Percentiles rank a stretch among this genome's conserved stretches.
Evolutionary conservation across 495 filamentous ascomycete species (phyloP).

Genomic region (Penicillium diatomitis): DNA sequence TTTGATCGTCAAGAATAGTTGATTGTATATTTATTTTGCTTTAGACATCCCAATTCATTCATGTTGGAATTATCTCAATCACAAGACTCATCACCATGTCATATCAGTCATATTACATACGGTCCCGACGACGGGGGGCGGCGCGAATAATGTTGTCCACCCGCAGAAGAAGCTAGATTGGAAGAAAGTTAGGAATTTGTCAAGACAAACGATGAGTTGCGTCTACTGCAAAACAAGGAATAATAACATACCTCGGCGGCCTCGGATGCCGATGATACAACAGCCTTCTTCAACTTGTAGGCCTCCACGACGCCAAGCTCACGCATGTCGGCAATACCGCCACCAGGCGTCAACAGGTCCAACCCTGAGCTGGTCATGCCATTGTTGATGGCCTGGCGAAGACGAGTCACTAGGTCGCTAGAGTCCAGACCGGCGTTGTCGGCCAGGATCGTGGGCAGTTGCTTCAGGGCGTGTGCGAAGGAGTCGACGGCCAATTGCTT

Average conservation of each 20-base stretch:
- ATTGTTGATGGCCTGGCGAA: constrained; percentile 88
- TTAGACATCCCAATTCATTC: too few relatives aligned
- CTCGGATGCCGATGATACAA: constrained; percentile 90
- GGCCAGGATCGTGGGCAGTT: constrained; percentile 91
- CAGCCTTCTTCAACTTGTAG: constrained; percentile 96
- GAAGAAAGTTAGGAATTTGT: neutral
- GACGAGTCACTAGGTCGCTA: constrained; percentile 81
- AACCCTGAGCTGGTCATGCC: constrained; percentile 87
- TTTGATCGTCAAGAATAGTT: too few relatives aligned
- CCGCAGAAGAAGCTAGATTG: constrained; percentile 57
- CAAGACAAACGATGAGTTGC: neutral
- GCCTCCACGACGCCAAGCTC: constrained; percentile 96
- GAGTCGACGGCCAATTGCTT: constrained; percentile 87
- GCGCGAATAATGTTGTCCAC: constrained; percentile 83
- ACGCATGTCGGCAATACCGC: constrained; percentile 92
- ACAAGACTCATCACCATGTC: constrained; percentile 10
- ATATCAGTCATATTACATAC: constrained; percentile 45
- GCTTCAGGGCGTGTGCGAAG: constrained; percentile 80
- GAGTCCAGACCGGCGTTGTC: constrained; percentile 96
- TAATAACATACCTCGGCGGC: constrained; percentile 70
- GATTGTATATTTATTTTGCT: too few relatives aligned
- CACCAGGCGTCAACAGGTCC: constrained; percentile 81
- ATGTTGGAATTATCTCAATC: too few relatives aligned
- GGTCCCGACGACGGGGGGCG: constrained; percentile 65
- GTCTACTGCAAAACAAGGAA: neutral